phyloP scores from a whole-genome alignment of 2,329 filamentous ascomycete species.

The Trichoderma harzianum region DNA sequence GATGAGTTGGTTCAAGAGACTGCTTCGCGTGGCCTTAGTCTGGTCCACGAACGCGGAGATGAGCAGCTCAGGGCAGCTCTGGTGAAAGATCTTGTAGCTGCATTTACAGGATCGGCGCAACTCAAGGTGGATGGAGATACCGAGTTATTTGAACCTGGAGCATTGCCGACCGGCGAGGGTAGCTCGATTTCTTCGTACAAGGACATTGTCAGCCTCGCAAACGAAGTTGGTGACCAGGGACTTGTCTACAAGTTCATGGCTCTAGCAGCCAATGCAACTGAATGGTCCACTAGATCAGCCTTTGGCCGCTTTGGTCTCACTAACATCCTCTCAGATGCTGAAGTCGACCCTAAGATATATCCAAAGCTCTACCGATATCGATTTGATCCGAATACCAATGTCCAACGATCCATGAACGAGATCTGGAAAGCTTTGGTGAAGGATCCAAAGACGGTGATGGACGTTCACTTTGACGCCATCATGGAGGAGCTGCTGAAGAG shows the following conservation, averaged over 20 bases:
- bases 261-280: constrained; percentile 88
- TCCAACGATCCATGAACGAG: constrained; percentile 92
- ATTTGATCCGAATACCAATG: constrained; percentile 92
- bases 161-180: constrained; percentile 84
- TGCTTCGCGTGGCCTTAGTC: constrained; percentile 81
- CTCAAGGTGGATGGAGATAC: constrained; percentile 88
- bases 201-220: constrained; percentile 92
- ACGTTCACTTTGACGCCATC: constrained; percentile 82
- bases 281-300: constrained; percentile 94
- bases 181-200: constrained; percentile 93
- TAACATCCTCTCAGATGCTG: constrained; percentile 83
- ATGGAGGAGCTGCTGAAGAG: constrained; percentile 82
- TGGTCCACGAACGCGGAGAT: constrained; percentile 93
- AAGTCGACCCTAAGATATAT: constrained; percentile 88
- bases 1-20: constrained; percentile 96
- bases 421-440: constrained; percentile 98
- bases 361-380: constrained; percentile 92
- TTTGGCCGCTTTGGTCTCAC: constrained; percentile 93
- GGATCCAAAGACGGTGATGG: constrained; percentile 72
- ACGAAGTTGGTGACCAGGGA: constrained; percentile 91
- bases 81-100: constrained; percentile 81
- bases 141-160: constrained; percentile 87
- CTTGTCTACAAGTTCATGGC: constrained; percentile 99
- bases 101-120: constrained; percentile 75
- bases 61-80: constrained; percentile 74